A percentile compares a stretch with the other conserved stretches of the same genome.
These are phyloP conservation scores for Theileria luwenshuni DNA, from an alignment of 169 alveolate species.

Conservation along the genomic window DNA sequence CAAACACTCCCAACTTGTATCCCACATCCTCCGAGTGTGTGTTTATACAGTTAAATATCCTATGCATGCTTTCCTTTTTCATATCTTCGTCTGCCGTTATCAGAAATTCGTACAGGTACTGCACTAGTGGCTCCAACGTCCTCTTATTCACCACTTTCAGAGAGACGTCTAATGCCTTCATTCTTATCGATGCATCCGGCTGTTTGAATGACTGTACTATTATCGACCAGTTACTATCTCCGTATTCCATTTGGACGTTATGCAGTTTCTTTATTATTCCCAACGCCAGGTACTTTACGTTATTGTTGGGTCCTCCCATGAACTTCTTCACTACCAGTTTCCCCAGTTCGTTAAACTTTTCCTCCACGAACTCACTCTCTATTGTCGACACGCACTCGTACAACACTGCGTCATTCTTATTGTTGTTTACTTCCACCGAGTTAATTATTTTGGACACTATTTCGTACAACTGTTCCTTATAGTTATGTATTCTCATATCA, in stretches of 20 bases:
- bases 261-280: conserved; percentile 89
- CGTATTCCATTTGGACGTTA: conserved; percentile 83
- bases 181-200: conserved; percentile 93
- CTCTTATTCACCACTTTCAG: conserved; percentile 90
- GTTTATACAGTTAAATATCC: conserved; percentile 84
- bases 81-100: conserved; percentile 87
- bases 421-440: conserved; percentile 91
- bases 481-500: neutral
- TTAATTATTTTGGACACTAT: conserved; percentile 38
- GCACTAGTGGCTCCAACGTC: conserved; percentile 89
- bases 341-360: conserved; percentile 74
- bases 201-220: conserved; percentile 90
- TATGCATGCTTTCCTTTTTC: conserved; percentile 87
- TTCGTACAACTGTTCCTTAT: conserved; percentile 42
- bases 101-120: conserved; percentile 89
- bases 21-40: conserved; percentile 84
- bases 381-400: conserved; percentile 97
- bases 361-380: conserved; percentile 86
- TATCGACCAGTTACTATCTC: conserved; percentile 71
- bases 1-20: conserved; percentile 85
- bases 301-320: conserved; percentile 90
- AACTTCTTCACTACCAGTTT: conserved; percentile 93
- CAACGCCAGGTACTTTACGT: conserved; percentile 86
- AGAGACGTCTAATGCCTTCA: conserved; percentile 95
- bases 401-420: conserved; percentile 96